Evolutionary conservation across 1,139 yeast genomes (phyloP).

Genomic region (Kazachstania sp.): DNA sequence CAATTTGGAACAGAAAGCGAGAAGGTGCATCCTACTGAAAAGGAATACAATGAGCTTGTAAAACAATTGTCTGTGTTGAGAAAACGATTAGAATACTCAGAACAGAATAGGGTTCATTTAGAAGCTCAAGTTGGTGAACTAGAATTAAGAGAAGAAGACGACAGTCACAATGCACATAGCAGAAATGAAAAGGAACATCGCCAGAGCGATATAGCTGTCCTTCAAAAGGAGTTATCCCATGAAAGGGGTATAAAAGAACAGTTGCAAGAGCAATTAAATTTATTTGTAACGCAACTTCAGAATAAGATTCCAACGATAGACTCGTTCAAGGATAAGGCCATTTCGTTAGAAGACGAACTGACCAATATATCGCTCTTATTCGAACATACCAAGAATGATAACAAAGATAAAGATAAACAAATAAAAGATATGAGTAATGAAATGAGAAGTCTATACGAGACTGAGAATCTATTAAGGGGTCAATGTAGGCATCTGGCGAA

Average conservation of each 20-base stretch:
- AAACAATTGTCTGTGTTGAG: conserved; percentile 2
- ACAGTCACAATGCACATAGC: neutral
- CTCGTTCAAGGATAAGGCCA: conserved; percentile 51
- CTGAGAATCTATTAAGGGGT: conserved; percentile 19
- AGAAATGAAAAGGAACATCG: neutral
- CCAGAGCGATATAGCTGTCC: conserved; percentile 48
- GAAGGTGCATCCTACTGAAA: conserved; percentile 27
- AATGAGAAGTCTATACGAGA: conserved; percentile 32
- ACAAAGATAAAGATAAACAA: conserved; percentile 8
- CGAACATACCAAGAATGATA: conserved; percentile 40
- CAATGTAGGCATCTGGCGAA: conserved; percentile 42
- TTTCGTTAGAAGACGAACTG: conserved; percentile 42
- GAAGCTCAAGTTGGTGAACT: conserved; percentile 1
- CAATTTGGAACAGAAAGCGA: conserved; percentile 21
- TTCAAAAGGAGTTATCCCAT: conserved; percentile 58
- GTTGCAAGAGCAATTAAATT: conserved; percentile 61
- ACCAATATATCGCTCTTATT: conserved; percentile 41
- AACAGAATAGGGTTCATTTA: neutral
- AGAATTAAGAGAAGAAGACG: neutral
- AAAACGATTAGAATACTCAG: neutral
- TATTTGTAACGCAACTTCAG: conserved; percentile 69
- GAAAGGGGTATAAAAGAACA: conserved; percentile 67
- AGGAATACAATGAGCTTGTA: conserved; percentile 29
- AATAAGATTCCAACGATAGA: conserved; percentile 70
- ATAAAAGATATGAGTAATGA: conserved; percentile 33